Evolutionary conservation across 2,329 filamentous ascomycete species (phyloP), one percentile per base, ranked within the genome.

Genomic region (Botrytis galanthina): DNA sequence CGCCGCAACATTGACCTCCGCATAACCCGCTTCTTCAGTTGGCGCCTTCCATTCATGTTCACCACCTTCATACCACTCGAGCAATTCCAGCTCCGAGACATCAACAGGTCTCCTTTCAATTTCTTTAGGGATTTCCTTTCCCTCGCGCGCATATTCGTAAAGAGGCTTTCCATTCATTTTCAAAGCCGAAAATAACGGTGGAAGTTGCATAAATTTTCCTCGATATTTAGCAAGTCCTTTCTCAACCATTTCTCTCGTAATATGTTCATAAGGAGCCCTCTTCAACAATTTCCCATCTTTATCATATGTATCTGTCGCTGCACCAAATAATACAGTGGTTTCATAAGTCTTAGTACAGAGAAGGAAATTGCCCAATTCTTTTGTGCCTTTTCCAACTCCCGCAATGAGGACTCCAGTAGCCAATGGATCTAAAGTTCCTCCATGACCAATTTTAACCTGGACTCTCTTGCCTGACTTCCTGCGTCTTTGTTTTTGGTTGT

Each of bases 91-190:
- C 54, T 94, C 88, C 64, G 87, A 83, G 0, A 97, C 93, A 70
- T 93, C 90, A 57, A 98, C 93, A 2, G 92, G 88, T 73, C 95
- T 86, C 71, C 92, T 89, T 81, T 94, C 87, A 74, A 99, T 96
- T 81, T 97, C 92, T 73, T 92, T 86, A 0, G 96, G 96, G 26
- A 97, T 91, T 51, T 93, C 89, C 80, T 92, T 94, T 26, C 96
- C 96, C 81, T 95, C 93, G 67, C 96, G 88, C 32, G 96, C 96
- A 82, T 98, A 98, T 83, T 99, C 95, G 81, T 99, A 99, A 67
- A 98, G 86, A 48, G 93, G 92, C 85, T 98, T 98, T 3, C 96
- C 96, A 77, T 98, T 89, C 82, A 98, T 93, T 82, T 95, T 95
- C 75, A 98, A 86, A 16, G 96, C 96, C 44, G 94, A 97, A 83